A percentile compares a stretch with the other conserved stretches of the same genome.
phyloP scores from a whole-genome alignment of 208 protist species.

The Phytomonas sp. region DNA sequence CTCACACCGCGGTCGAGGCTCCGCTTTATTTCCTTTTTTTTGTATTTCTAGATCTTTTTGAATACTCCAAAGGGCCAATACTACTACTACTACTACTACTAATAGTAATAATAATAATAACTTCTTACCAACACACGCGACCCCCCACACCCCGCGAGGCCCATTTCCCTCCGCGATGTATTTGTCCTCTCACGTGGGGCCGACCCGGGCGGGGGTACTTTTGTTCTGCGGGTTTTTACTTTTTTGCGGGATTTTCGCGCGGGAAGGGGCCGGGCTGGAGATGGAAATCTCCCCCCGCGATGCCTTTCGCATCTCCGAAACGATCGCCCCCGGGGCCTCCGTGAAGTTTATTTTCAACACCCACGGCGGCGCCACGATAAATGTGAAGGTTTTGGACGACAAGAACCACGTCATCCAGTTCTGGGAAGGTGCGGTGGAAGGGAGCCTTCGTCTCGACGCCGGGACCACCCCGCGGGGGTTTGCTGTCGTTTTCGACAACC shows the following conservation, averaged over 20 bases:
- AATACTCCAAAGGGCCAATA: too few species aligned
- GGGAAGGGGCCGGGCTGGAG: constrained; percentile 1
- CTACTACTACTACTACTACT: too few species aligned
- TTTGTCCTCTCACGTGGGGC: too few species aligned
- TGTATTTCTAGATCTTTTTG: too few species aligned
- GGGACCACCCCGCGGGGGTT: constrained; percentile 15
- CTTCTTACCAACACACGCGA: too few species aligned
- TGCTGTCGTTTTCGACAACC: constrained; percentile 47
- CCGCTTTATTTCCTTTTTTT: too few species aligned
- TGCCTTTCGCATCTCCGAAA: constrained; percentile 27
- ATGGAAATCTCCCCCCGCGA: constrained; percentile 22
- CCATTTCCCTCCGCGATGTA: too few species aligned
- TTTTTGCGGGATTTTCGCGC: background rate
- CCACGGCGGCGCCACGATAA: constrained; percentile 17
- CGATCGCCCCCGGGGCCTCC: constrained; percentile 16
- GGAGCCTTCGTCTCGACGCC: constrained; percentile 24
- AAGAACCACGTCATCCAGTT: constrained; percentile 13
- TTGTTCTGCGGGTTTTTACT: constrained; percentile 4
- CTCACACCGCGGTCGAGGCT: too few species aligned
- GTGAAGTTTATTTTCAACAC: constrained; percentile 50
- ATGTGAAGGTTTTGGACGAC: constrained; percentile 19
- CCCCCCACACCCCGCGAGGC: too few species aligned
- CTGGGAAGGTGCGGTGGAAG: constrained; percentile 22
- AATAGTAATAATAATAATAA: too few species aligned
- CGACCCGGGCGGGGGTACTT: background rate